Base-by-base conservation (phyloP, 352 stramenopile species). In the Pseudoperonospora humuli region DNA sequence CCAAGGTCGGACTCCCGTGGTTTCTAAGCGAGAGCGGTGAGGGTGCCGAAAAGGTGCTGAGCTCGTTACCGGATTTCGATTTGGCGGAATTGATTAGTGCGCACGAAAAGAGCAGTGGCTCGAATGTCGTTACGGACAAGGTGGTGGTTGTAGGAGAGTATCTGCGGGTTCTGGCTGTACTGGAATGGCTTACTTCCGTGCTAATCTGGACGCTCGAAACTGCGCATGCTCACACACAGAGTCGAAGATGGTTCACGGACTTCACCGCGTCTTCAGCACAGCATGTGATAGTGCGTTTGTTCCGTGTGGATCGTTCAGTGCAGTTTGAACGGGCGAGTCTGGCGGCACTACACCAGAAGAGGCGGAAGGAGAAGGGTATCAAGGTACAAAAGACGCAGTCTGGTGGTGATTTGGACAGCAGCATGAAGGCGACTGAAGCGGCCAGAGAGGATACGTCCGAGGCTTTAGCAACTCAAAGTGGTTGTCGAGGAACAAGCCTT, bases 141-240 rank as follows among this genome's bases (percentile, higher is more conserved):
- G 45, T 90, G 4, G 60, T 60, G 41, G 40, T 59, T 13, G 63
- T 72, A 14, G 69, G 72, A 2, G 70, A 84, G 26, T 88, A 88
- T 58, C 51, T 93, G 25, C 78, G 75, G 5, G 50, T 75, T 5
- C 34, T 93, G 0, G 65, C 76, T 18, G 74, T 72, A 15, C 47
- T 90, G 7, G 79, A 94, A 58, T 94, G 82, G 82, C 70, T 91
- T 14, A 59, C 68, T n/a, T 73, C 70, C 7, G 48, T 88, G 29
- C 50, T 94, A 9, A 62, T 75, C 10, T 94, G 73, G 82, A 92
- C 74, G 13, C 66, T 94, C 24, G 67, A 86, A 48, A 76, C 72
- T 10, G 70, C 70, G 5, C 79, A 92, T 17, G 75, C 57, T 5
- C 70, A 87, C 24, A 58, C 83, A 19, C 77, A 91, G 35, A 85